These are phyloP conservation scores for Daldinia vernicosa DNA, from an alignment of 495 filamentous ascomycete species.

Conservation along the genomic window DNA sequence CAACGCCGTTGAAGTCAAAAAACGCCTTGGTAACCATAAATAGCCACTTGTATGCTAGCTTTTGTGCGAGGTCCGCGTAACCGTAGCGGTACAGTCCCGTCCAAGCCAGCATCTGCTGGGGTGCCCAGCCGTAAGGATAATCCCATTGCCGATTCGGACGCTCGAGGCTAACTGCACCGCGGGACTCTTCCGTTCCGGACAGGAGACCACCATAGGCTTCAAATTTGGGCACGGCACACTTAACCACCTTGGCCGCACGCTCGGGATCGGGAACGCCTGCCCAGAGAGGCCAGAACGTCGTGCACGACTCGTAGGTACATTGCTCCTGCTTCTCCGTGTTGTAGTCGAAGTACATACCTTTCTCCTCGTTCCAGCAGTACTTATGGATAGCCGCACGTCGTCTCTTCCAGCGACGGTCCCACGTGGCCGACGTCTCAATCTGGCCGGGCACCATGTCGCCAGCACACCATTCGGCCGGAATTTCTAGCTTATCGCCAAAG, in stretches of 20 bases:
- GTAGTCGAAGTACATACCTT: slow-evolving; percentile 97
- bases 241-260: slow-evolving; percentile 81
- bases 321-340: slow-evolving; percentile 82
- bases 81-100: slow-evolving; percentile 88
- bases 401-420: slow-evolving; percentile 85
- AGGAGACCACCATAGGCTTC: slow-evolving; percentile 89
- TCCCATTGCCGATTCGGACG: slow-evolving; percentile 97
- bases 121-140: slow-evolving; percentile 97
- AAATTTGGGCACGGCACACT: slow-evolving; percentile 79
- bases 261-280: slow-evolving; percentile 80
- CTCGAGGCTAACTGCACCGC: slow-evolving; percentile 79
- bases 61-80: slow-evolving; percentile 85
- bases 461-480: slow-evolving; percentile 81
- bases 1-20: slow-evolving; percentile 95
- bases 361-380: slow-evolving; percentile 87
- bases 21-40: slow-evolving; percentile 98
- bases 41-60: slow-evolving; percentile 92
- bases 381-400: slow-evolving; percentile 84
- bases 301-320: slow-evolving; percentile 82
- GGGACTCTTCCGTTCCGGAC: slow-evolving; percentile 85
- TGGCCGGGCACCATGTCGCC: slow-evolving; percentile 64
- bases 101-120: slow-evolving; percentile 98
- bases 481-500: slow-evolving; percentile 79
- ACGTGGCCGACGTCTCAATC: slow-evolving; percentile 80
- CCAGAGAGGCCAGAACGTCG: slow-evolving; percentile 98